Evolutionary conservation across 805 yeast genomes (phyloP).

Genomic region (Maudiozyma serrabonitensis): DNA sequence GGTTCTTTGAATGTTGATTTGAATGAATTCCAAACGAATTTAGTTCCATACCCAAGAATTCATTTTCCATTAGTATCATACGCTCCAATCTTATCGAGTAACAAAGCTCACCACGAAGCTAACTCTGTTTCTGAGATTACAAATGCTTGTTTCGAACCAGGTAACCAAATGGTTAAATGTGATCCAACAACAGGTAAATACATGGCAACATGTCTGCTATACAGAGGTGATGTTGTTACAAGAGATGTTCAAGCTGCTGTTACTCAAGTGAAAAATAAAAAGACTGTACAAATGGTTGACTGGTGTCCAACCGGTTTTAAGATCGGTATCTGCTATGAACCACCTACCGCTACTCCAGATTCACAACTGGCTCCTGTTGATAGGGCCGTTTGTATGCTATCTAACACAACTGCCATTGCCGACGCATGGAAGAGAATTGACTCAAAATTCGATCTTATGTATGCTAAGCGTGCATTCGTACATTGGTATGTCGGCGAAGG

Average conservation of each 20-base stretch:
- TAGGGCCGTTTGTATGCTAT: slow-evolving; percentile 96
- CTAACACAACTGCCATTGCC: slow-evolving; percentile 96
- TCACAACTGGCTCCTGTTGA: slow-evolving; percentile 87
- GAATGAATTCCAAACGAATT: slow-evolving; percentile 96
- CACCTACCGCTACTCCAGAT: slow-evolving; percentile 84
- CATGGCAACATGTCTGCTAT: slow-evolving; percentile 96
- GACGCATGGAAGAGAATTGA: slow-evolving; percentile 99
- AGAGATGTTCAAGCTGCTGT: slow-evolving; percentile 97
- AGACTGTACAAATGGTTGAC: slow-evolving; percentile 94
- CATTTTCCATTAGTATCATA: slow-evolving; percentile 99
- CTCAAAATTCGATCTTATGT: slow-evolving; percentile 94
- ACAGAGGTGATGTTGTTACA: slow-evolving; percentile 97
- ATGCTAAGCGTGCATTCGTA: slow-evolving; percentile 96
- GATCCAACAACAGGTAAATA: slow-evolving; percentile 95
- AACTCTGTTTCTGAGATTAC: slow-evolving; percentile 94
- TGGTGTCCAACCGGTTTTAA: slow-evolving; percentile 99
- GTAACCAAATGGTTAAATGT: slow-evolving; percentile 98
- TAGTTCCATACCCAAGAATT: slow-evolving; percentile 98
- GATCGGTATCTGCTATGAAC: slow-evolving; percentile 97
- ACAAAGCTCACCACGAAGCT: slow-evolving; percentile 90
- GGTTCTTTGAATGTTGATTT: slow-evolving; percentile 96
- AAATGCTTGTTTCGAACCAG: slow-evolving; percentile 96
- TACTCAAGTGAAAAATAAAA: slow-evolving; percentile 85
- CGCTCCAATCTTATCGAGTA: slow-evolving; percentile 89
- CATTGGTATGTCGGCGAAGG: slow-evolving; percentile 99